A percentile compares a stretch with the other conserved stretches of the same genome.
These are phyloP conservation scores for Stephanodiscus triporus DNA, from an alignment of 108 stramenopile species.

Conservation along the genomic window DNA sequence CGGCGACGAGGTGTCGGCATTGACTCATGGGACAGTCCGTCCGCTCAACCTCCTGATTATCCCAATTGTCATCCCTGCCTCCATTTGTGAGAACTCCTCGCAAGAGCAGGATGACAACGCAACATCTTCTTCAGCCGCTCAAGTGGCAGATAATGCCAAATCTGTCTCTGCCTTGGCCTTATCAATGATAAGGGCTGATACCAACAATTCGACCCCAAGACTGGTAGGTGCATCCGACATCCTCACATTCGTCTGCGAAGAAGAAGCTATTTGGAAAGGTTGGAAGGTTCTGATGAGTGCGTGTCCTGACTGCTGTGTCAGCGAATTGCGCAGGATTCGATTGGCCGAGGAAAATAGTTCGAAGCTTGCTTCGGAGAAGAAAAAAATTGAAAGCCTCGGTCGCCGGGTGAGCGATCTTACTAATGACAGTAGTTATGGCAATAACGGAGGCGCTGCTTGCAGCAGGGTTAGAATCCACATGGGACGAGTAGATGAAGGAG, in stretches of 20 bases:
- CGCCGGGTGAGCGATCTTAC: background rate
- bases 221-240: conserved; percentile 41
- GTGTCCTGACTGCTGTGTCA: conserved; percentile 49
- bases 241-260: conserved; percentile 50
- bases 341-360: conserved; percentile 4
- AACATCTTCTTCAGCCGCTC: background rate
- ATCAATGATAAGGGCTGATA: conserved; percentile 6
- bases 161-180: background rate
- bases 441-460: too few species aligned
- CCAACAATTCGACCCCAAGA: conserved; percentile 40
- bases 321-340: conserved; percentile 35
- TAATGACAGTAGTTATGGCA: too few species aligned
- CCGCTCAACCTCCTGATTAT: background rate
- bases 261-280: conserved; percentile 44
- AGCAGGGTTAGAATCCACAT: too few species aligned
- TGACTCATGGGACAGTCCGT: conserved; percentile 7
- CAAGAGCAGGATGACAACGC: background rate
- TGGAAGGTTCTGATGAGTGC: conserved; percentile 52
- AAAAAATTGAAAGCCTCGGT: background rate
- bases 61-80: background rate
- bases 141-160: background rate
- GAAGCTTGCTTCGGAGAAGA: background rate
- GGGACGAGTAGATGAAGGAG: too few species aligned
- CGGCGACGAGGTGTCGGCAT: conserved; percentile 10
- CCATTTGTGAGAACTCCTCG: background rate